Evolutionary conservation across 2,329 filamentous ascomycete genomes (phyloP).

Genomic region (Neonectria coccinea): DNA sequence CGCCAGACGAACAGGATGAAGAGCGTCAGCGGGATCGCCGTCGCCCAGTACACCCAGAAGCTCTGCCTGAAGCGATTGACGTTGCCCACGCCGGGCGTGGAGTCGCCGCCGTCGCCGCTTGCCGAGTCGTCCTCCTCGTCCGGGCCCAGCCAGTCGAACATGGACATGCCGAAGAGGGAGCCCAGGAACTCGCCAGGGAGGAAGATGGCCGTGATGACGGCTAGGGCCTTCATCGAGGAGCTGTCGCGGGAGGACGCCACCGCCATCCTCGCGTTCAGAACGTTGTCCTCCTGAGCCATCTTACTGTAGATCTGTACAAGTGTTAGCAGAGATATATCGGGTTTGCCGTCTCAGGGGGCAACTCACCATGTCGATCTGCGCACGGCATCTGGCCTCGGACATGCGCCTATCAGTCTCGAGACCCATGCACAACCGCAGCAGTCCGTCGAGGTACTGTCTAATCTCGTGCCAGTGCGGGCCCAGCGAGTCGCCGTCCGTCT

Average conservation of each 20-base stretch:
- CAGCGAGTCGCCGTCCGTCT: conserved; percentile 45
- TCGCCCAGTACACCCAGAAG: conserved; percentile 62
- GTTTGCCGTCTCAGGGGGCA: too few relatives aligned
- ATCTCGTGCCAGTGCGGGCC: conserved; percentile 60
- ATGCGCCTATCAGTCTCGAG: conserved; percentile 60
- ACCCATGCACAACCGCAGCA: conserved; percentile 57
- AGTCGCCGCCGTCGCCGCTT: conserved; percentile 4
- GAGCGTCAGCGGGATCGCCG: conserved; percentile 57
- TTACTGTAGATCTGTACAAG: conserved; percentile 57
- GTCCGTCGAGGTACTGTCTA: conserved; percentile 58
- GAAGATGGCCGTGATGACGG: conserved; percentile 62
- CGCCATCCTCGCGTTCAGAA: conserved; percentile 57
- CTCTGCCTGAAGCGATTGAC: conserved; percentile 50
- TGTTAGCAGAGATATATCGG: conserved; percentile 30
- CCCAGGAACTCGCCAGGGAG: conserved; percentile 60
- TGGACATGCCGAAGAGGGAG: conserved; percentile 60
- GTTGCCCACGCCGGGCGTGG: conserved; percentile 23
- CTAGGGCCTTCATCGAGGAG: conserved; percentile 61
- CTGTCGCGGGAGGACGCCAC: conserved; percentile 56
- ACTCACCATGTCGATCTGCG: conserved; percentile 60
- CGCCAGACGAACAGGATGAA: conserved; percentile 57
- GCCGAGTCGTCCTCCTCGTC: conserved; percentile 44
- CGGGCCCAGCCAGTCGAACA: conserved; percentile 59
- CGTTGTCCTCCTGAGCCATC: conserved; percentile 63
- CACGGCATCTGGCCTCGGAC: conserved; percentile 59